These are phyloP conservation scores for Pelargonium fulgidum DNA, from an alignment of 441 rosid genomes.

Conservation along the genomic window DNA sequence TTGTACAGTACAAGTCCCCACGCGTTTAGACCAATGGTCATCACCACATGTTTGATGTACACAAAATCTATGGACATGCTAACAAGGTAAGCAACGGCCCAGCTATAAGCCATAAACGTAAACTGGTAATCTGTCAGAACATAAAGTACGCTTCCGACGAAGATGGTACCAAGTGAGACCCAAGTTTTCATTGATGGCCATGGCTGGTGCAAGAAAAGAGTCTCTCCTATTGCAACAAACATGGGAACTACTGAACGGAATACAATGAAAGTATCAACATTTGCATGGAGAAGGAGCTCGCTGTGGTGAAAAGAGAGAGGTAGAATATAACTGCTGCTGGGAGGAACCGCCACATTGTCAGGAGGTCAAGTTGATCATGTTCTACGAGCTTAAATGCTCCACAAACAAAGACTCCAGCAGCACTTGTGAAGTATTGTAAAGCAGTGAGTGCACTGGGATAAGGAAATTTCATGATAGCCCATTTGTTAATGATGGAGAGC, in stretches of 20 bases:
- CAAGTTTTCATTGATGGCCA: constrained; percentile 80
- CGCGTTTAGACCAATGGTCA: constrained; percentile 82
- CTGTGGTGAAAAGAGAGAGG: constrained; percentile 85
- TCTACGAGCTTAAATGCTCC: constrained; percentile 42
- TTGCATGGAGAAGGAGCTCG: constrained; percentile 95
- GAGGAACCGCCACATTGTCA: constrained; percentile 88
- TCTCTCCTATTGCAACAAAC: constrained; percentile 84
- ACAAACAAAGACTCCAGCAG: constrained; percentile 46
- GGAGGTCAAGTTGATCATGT: constrained; percentile 50
- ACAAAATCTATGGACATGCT: constrained; percentile 94
- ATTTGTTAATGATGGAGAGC: constrained; percentile 90
- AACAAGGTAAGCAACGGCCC: constrained; percentile 83
- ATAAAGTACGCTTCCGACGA: constrained; percentile 77
- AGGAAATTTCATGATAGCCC: constrained; percentile 95
- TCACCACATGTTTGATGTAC: constrained; percentile 91
- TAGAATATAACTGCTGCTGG: constrained; percentile 93
- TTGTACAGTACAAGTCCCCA: constrained; percentile 95
- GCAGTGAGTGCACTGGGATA: constrained; percentile 95
- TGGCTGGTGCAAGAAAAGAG: constrained; percentile 72
- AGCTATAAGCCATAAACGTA: constrained; percentile 70
- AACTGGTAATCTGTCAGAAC: constrained; percentile 87
- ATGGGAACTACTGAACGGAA: constrained; percentile 88
- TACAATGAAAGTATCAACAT: constrained; percentile 90
- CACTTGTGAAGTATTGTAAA: constrained; percentile 58
- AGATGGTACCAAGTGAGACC: constrained; percentile 68